Percentiles rank a stretch among this genome's conserved stretches.
These are phyloP conservation scores for Sordaria brevicollis DNA, from an alignment of 495 filamentous ascomycete species.

Conservation along the genomic window DNA sequence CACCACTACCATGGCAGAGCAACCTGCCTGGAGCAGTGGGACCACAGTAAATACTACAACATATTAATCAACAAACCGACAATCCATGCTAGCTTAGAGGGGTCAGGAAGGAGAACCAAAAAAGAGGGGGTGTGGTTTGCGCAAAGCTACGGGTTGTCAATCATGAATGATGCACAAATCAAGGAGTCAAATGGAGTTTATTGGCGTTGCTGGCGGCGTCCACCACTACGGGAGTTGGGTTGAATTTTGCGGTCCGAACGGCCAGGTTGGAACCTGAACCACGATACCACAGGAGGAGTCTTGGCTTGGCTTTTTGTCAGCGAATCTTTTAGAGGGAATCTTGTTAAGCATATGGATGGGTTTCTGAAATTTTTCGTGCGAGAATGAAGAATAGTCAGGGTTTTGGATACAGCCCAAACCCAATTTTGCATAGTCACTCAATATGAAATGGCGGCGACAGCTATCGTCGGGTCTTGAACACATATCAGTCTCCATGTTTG, in stretches of 20 bases:
- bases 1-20: background rate
- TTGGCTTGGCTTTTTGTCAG: background rate
- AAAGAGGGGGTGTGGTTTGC: background rate
- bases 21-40: background rate
- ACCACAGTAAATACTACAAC: background rate
- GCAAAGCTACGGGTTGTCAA: slow-evolving; percentile 2
- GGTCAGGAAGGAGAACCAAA: background rate
- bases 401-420: background rate
- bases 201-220: slow-evolving; percentile 17
- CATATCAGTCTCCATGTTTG: background rate
- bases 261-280: background rate
- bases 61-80: background rate
- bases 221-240: background rate
- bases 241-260: background rate
- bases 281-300: background rate
- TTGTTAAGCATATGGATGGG: background rate
- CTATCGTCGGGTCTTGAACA: background rate
- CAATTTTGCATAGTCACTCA: background rate
- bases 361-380: background rate
- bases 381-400: background rate
- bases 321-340: background rate
- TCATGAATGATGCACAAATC: slow-evolving; percentile 3
- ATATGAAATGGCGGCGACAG: background rate
- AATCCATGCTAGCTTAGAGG: background rate
- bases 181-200: slow-evolving; percentile 7